Evolutionary conservation across 352 stramenopile species (phyloP), one percentile per base, ranked within the genome.

Genomic region (Pythium phragmiticola): DNA sequence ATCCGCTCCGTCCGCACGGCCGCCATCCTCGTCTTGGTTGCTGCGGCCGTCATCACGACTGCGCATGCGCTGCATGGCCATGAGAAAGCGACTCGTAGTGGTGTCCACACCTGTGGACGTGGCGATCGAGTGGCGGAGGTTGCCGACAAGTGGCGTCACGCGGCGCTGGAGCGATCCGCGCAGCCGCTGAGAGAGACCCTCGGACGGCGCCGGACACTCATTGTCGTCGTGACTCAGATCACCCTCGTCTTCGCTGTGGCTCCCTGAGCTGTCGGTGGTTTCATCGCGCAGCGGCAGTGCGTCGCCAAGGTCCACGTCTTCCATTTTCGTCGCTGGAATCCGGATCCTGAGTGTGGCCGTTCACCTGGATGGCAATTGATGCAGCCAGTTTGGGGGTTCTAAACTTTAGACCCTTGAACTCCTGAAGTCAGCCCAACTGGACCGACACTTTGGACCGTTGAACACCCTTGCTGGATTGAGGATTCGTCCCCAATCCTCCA

Each of bases 261-360:
- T 58, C 30, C 45, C 57, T 21, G 54, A 53, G 41, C 56, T 64
- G 41, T 64, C 48, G 23, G 50, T 68, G 34, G 30, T 46, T n/a
- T 57, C 53, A n/a, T 65, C 47, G 11, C 49, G 23, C 23, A 34
- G 63, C 9, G 30, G 42, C 7, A 16, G n/a, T n/a, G 43, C 42
- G 1, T 70, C 63, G 26, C 63, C 57, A 7, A 70, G 57, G 49
- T 65, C 63, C 7, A 70, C 63, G 34, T 70, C 63, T 16, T 70
- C 63, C 63, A 70, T 70, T 64, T 30, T n/a, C 46, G 4, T 13
- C 37, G 21, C 1, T 19, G 13, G 19, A 55, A 28, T 36, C 11
- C 4, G 26, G 16, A 51, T 30, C 3, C 5, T 51, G 19, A 51
- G 16, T 28, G 45, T 51, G 45, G 45, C 16, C 39, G 39, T n/a